Percentiles rank a stretch among this genome's conserved stretches.
phyloP scores from a whole-genome alignment of 345 rosid genomes.

The Erodium maritimum region DNA sequence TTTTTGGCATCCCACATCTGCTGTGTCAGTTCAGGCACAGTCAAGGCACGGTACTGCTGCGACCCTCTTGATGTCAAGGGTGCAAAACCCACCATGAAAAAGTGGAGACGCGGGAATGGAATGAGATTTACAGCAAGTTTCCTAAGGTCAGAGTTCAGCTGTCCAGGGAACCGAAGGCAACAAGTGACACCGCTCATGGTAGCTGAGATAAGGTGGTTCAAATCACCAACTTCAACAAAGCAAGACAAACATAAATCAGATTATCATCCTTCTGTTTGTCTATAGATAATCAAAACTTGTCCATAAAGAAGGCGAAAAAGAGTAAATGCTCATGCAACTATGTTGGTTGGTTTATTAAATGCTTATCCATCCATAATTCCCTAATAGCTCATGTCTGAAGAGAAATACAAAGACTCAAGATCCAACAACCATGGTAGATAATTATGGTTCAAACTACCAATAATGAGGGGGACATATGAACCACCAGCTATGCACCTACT shows the following conservation, averaged over 20 bases:
- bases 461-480: neutral
- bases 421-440: neutral
- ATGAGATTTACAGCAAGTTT: slow-evolving; percentile 23
- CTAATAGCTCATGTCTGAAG: neutral
- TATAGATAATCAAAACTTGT: neutral
- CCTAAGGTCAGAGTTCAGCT: slow-evolving; percentile 24
- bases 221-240: slow-evolving; percentile 15
- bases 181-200: slow-evolving; percentile 25
- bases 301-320: neutral
- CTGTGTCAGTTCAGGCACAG: slow-evolving; percentile 21
- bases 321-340: neutral
- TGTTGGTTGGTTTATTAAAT: neutral
- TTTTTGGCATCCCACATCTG: slow-evolving; percentile 26
- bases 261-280: neutral
- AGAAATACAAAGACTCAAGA: neutral
- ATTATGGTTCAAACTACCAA: neutral
- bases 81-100: slow-evolving; percentile 25
- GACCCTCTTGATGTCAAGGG: slow-evolving; percentile 24
- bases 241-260: neutral
- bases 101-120: slow-evolving; percentile 24
- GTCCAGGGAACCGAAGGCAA: slow-evolving; percentile 24
- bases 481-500: neutral
- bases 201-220: slow-evolving; percentile 22
- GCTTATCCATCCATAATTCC: neutral
- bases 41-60: slow-evolving; percentile 19